phyloP scores from a whole-genome alignment of 495 filamentous ascomycete species.

The Chlorociboria aeruginascens region DNA sequence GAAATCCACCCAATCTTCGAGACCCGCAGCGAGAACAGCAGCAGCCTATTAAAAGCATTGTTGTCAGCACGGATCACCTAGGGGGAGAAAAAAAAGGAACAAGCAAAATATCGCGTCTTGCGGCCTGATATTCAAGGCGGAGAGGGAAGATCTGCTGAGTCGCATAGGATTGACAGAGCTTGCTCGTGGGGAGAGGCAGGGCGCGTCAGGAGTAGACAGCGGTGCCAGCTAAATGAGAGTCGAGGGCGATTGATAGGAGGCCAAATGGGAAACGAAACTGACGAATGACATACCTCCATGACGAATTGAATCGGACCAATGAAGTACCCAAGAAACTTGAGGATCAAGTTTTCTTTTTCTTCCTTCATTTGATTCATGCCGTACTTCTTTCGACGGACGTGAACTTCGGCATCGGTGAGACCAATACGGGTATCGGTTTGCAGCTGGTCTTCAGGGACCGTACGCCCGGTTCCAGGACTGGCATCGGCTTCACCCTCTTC shows the following conservation, averaged over 20 bases:
- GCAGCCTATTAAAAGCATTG: constrained; percentile 39
- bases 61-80: constrained; percentile 8
- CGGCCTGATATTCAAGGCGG: constrained; percentile 4
- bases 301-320: constrained; percentile 87
- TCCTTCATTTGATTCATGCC: constrained; percentile 84
- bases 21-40: constrained; percentile 63
- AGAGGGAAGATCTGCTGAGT: not conserved
- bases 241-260: not conserved
- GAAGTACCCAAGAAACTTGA: constrained; percentile 79
- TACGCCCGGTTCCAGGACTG: constrained; percentile 33
- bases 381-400: constrained; percentile 59
- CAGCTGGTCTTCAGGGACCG: constrained; percentile 53
- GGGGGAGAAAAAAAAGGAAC: not conserved
- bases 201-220: not conserved
- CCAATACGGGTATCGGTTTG: constrained; percentile 58
- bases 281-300: constrained; percentile 59
- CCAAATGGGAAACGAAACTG: too few species aligned
- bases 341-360: constrained; percentile 71
- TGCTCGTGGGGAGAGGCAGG: not conserved
- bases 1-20: constrained; percentile 73
- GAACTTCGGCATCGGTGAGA: constrained; percentile 61
- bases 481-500: constrained; percentile 36
- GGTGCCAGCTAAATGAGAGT: too few species aligned
- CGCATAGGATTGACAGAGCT: not conserved
- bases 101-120: not conserved